Evolutionary conservation across 2,329 filamentous ascomycete genomes (phyloP), one percentile per base, ranked within the genome.

Genomic region (Teratosphaeria epicoccoides): DNA sequence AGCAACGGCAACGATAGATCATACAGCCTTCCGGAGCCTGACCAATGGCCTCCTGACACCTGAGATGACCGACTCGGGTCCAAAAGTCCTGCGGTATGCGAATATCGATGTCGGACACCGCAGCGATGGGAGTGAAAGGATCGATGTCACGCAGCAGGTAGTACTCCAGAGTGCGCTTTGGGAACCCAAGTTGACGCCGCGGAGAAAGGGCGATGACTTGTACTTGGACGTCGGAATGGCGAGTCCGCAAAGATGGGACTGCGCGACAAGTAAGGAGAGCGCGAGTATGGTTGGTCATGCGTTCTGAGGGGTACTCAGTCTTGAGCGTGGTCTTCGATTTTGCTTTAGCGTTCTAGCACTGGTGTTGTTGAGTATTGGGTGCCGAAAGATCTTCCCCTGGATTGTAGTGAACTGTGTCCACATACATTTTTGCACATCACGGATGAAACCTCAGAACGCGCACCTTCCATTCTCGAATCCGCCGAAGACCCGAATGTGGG

Each of bases 131-230:
- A 14, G 28, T 7, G 28, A 40, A 40, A 17, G 33, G 6, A 17
- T 40, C 14, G 33, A 20, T 14, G 46, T 46, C 17, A n/a, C 40
- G 22, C 29, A 50, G 49, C 14, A 49, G 24, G 47, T 47, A 10
- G 44, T 51, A 24, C 40, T 66, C 46, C 59, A 59, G 49, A 66
- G 63, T 55, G 80, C 81, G 0, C 74, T 75, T 1, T 84, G 82
- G 81, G 72, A 81, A 58, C 83, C 83, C 2, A 77, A 76, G 57
- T 61, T 87, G 59, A 87, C 84, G 45, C 84, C 84, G 2, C 82
- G 80, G 52, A 71, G 82, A 54, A 74, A 80, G 47, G 84, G 84
- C 0, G 79, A 83, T 24, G 82, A 87, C 63, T 62, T 87, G 53
- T 83, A 78, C 40, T 61, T 76, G 43, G 65, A 64, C 28, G 73